Evolutionary conservation across 306 rosid genomes (phyloP), one percentile per base, ranked within the genome.

Genomic region (Pterocarpus santalinus): DNA sequence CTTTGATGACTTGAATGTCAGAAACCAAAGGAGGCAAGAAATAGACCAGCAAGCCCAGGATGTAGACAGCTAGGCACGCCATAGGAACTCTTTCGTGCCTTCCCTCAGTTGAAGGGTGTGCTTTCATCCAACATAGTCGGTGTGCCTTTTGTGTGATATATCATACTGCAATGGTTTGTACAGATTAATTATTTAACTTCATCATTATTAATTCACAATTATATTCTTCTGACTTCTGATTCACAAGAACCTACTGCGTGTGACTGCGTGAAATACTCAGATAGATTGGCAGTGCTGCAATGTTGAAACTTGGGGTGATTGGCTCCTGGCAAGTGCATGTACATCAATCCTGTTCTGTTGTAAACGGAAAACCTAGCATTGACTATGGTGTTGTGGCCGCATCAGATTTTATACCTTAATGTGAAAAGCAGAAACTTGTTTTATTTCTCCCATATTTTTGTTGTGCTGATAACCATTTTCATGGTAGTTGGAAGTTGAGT

Each of bases 11-110:
- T 72, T 91, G 38, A 87, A 91, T 12, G 73, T 80, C 65, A 82
- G 90, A 86, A 88, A 83, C 84, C 73, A 75, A 58, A 76, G 88
- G 81, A 88, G 61, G 65, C 89, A 86, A 79, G 88, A 89, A 56
- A 38, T 64, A 3, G 84, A 88, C 65, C 80, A 33, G 75, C 88
- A 34, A 73, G 66, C 76, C 22, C 90, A 61, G 36, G 88, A 87
- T 70, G 87, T 71, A 61, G 78, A 77, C 10, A 79, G 72, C 67
- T 83, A 80, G 35, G n/a, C 78, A 8, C 80, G 87, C 89, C 84
- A 80, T 30, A 81, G 85, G 76, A 88, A 87, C 75, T 73, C 85
- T 86, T 80, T 91, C 90, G 4, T 87, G 83, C 92, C 89, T 91
- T 52, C 89, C 92, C 38, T 85, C 90, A 55, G 79, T 87, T 79